A percentile compares a stretch with the other conserved stretches of the same genome.
phyloP scores from a whole-genome alignment of 345 rosid genomes.

The Euclidium syriacum region DNA sequence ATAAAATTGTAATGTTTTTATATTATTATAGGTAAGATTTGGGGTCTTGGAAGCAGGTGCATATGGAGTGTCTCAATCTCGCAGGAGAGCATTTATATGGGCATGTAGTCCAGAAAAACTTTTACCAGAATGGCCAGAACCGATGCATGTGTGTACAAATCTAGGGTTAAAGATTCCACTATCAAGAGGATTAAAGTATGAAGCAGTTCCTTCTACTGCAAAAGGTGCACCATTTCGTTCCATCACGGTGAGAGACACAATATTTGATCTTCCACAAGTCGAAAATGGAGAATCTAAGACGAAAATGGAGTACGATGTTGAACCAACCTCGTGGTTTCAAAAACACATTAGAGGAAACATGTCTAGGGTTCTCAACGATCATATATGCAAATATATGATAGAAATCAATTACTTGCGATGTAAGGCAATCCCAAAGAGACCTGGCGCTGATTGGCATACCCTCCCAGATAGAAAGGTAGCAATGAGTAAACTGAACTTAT shows the following conservation, averaged over 20 bases:
- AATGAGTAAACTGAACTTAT: no score
- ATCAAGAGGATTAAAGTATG: slow-evolving; percentile 43
- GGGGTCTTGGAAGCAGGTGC: slow-evolving; percentile 95
- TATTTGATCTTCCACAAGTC: slow-evolving; percentile 79
- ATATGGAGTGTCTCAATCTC: slow-evolving; percentile 80
- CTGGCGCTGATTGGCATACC: slow-evolving; percentile 93
- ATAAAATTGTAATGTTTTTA: no score
- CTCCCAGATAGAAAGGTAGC: slow-evolving; percentile 75
- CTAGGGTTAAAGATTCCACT: slow-evolving; percentile 56
- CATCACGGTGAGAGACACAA: slow-evolving; percentile 86
- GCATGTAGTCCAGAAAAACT: slow-evolving; percentile 79
- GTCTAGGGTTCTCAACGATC: slow-evolving; percentile 55
- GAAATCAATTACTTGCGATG: slow-evolving; percentile 73
- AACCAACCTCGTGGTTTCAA: slow-evolving; percentile 81
- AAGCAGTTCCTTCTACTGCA: slow-evolving; percentile 72
- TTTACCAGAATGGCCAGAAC: slow-evolving; percentile 98
- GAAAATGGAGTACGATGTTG: slow-evolving; percentile 46
- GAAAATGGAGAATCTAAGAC: slow-evolving; percentile 59
- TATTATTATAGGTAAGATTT: slow-evolving; percentile 66
- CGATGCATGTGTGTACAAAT: slow-evolving; percentile 79
- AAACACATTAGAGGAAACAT: slow-evolving; percentile 56
- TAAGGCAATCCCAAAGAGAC: slow-evolving; percentile 66
- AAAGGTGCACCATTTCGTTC: slow-evolving; percentile 85
- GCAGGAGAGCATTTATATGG: slow-evolving; percentile 90
- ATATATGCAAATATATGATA: slow-evolving; percentile 75